These are phyloP conservation scores for Choricystis sp. DNA, from an alignment of 139 green algal genomes.

Conservation along the genomic window DNA sequence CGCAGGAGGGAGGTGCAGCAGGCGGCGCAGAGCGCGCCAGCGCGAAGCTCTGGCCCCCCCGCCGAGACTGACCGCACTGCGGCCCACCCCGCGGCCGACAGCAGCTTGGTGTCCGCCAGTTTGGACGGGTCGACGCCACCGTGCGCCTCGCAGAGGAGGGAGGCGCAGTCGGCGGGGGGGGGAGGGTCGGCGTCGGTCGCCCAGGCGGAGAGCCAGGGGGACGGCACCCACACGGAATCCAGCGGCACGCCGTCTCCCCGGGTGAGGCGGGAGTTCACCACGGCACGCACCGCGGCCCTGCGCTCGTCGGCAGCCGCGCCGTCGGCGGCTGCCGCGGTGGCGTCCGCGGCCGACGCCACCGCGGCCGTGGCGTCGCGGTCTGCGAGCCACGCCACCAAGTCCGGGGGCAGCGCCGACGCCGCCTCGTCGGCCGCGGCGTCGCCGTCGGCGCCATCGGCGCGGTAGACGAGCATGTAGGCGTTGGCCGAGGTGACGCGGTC, in stretches of 20 bases:
- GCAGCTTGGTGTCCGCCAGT: not conserved
- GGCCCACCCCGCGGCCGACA: too few species aligned
- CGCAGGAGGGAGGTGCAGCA: too few species aligned
- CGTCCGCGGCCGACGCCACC: not conserved
- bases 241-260: too few species aligned
- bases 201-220: constrained; percentile 24
- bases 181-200: constrained; percentile 5
- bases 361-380: too few species aligned
- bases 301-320: not conserved
- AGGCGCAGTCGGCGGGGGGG: constrained; percentile 24
- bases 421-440: not conserved
- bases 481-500: constrained; percentile 32
- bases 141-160: constrained; percentile 33
- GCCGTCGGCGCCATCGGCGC: constrained; percentile 3
- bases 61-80: too few species aligned
- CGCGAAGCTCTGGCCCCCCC: too few species aligned
- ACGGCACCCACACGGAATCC: constrained; percentile 10
- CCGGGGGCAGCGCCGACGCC: not conserved
- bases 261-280: too few species aligned
- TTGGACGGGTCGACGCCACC: constrained; percentile 29
- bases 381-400: not conserved
- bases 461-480: constrained; percentile 69
- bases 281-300: too few species aligned
- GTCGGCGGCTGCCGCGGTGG: not conserved
- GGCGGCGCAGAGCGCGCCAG: too few species aligned